phyloP scores from a whole-genome alignment of 805 yeast species.

The Pichia insulana region DNA sequence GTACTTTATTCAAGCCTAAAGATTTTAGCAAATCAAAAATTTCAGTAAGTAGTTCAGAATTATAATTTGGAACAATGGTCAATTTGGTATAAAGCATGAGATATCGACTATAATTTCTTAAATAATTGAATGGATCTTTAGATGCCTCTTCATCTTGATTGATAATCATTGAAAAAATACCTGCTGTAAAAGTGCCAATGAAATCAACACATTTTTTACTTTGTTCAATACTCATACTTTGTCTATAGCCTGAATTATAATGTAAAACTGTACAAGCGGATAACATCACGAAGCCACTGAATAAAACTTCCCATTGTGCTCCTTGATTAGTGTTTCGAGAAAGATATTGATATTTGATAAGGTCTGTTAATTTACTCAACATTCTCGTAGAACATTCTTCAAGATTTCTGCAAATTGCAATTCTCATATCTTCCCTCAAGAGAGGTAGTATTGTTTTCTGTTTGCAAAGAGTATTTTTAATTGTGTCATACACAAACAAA shows the following conservation, averaged over 20 bases:
- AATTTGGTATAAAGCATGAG: not conserved
- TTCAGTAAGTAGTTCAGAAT: not conserved
- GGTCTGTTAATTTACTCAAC: not conserved
- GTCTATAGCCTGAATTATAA: not conserved
- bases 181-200: slow-evolving; percentile 1
- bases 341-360: not conserved
- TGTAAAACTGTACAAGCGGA: not conserved
- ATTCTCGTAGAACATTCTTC: not conserved
- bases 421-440: not conserved
- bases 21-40: not conserved
- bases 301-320: not conserved
- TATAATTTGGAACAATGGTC: not conserved
- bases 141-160: not conserved
- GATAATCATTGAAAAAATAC: not conserved
- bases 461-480: not conserved
- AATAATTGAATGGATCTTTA: not conserved
- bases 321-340: not conserved
- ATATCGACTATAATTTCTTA: not conserved
- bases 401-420: not conserved
- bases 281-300: not conserved
- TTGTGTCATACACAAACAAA: not conserved
- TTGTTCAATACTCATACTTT: not conserved
- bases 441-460: not conserved
- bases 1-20: not conserved
- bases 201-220: not conserved